Conservation (phyloP, 2,329 filamentous ascomycete genomes). For the Byssoonygena ceratinophila region DNA sequence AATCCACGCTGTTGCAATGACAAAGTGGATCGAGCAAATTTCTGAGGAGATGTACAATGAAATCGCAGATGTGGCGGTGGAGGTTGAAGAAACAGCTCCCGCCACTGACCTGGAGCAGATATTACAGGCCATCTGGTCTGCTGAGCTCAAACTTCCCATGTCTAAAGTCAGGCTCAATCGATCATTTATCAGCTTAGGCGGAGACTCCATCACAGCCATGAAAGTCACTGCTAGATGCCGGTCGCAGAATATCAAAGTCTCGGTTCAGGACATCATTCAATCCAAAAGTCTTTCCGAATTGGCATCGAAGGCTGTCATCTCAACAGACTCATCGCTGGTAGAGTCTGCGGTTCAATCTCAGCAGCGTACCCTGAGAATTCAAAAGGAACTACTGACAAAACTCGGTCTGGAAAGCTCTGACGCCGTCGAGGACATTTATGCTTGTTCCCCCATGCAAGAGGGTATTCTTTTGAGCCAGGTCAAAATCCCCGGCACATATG, state of each 20-base stretch:
- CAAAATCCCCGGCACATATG: neutral
- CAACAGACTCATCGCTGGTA: neutral
- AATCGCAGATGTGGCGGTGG: too few species aligned
- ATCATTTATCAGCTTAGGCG: constrained; percentile 1
- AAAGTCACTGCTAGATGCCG: constrained; percentile 8
- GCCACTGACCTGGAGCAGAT: too few species aligned
- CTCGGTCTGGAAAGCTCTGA: too few species aligned
- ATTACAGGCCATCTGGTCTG: constrained; percentile 21
- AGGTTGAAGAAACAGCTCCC: too few species aligned
- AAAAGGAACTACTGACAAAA: too few species aligned
- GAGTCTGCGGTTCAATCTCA: too few species aligned
- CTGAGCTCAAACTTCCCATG: constrained; percentile 16
- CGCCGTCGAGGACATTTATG: constrained; percentile 22
- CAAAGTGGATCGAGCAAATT: too few species aligned
- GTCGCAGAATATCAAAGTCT: constrained; percentile 3
- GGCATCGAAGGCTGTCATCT: constrained; percentile 2
- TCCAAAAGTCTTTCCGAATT: too few species aligned
- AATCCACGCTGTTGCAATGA: too few species aligned
- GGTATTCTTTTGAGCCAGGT: constrained; percentile 15
- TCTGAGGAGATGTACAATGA: too few species aligned
- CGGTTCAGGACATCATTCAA: constrained; percentile 6
- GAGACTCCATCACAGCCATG: constrained; percentile 14
- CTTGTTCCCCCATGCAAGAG: constrained; percentile 23
- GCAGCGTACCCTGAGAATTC: too few species aligned
- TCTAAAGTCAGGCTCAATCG: too few species aligned